Conservation (phyloP, 139 green algal genomes). For the Tetratostichococcus sp. region DNA sequence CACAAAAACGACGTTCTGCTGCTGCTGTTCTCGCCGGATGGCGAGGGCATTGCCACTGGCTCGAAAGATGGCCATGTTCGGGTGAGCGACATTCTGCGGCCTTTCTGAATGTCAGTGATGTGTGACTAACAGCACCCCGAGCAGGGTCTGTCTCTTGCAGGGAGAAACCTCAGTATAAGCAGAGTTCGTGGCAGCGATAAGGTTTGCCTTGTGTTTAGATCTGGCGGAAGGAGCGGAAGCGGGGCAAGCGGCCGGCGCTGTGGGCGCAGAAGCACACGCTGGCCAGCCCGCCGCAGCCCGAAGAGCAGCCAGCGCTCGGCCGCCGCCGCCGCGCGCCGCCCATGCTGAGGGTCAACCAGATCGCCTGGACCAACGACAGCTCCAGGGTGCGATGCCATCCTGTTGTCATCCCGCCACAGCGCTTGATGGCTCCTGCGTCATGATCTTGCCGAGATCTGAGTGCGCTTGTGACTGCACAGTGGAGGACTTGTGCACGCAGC, state of each 20-base stretch:
- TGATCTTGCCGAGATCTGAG: too few species aligned
- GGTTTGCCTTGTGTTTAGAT: slow-evolving; percentile 21
- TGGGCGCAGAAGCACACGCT: slow-evolving; percentile 41
- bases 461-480: too few species aligned
- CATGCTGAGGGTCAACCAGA: slow-evolving; percentile 51
- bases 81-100: slow-evolving; percentile 40
- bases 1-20: slow-evolving; percentile 65
- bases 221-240: slow-evolving; percentile 23
- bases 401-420: neutral
- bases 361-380: slow-evolving; percentile 60
- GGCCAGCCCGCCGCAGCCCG: slow-evolving; percentile 28
- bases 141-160: too few species aligned
- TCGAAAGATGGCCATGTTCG: slow-evolving; percentile 66
- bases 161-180: too few species aligned
- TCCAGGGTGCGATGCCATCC: slow-evolving; percentile 18
- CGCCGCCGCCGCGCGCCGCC: slow-evolving; percentile 27
- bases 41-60: slow-evolving; percentile 54
- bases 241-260: neutral
- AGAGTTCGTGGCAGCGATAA: too few species aligned
- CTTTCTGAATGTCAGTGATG: too few species aligned
- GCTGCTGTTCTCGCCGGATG: slow-evolving; percentile 58
- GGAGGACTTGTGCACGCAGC: too few species aligned
- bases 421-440: neutral
- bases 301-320: slow-evolving; percentile 32
- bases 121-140: too few species aligned